phyloP scores from a whole-genome alignment of 2,329 filamentous ascomycete genomes.

The Fusarium incarnatum region DNA sequence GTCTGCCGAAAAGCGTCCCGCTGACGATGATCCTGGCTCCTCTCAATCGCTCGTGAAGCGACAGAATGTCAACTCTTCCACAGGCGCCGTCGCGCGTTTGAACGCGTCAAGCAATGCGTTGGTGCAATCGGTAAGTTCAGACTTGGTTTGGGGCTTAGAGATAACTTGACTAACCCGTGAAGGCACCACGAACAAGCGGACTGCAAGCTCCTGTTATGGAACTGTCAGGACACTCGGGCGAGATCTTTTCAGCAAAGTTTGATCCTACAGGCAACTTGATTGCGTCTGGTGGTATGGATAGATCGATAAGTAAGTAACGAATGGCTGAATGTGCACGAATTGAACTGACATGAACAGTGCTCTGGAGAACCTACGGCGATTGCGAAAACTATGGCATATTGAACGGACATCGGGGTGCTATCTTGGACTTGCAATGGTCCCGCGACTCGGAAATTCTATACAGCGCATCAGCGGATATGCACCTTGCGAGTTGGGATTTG shows the following conservation, averaged over 20 bases:
- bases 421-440: constrained; percentile 96
- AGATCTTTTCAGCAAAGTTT: constrained; percentile 92
- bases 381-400: constrained; percentile 95
- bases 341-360: constrained; percentile 66
- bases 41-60: constrained; percentile 89
- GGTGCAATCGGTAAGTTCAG: constrained; percentile 61
- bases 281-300: constrained; percentile 95
- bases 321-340: neutral
- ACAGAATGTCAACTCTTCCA: constrained; percentile 73
- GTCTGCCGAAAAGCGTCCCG: constrained; percentile 92
- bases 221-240: constrained; percentile 82
- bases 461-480: constrained; percentile 92
- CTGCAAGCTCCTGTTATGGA: constrained; percentile 96
- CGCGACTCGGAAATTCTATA: constrained; percentile 92
- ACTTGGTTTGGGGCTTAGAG: fast-evolving
- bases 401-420: constrained; percentile 88
- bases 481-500: constrained; percentile 93
- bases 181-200: constrained; percentile 83
- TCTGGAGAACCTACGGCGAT: constrained; percentile 92
- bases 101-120: constrained; percentile 63
- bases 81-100: constrained; percentile 61
- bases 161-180: constrained; percentile 36
- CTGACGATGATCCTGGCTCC: constrained; percentile 83
- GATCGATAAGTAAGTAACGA: constrained; percentile 78
- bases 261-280: constrained; percentile 89